These are phyloP conservation scores for Dichotomopilus funicola DNA, from an alignment of 2,329 filamentous ascomycete genomes.

Conservation along the genomic window DNA sequence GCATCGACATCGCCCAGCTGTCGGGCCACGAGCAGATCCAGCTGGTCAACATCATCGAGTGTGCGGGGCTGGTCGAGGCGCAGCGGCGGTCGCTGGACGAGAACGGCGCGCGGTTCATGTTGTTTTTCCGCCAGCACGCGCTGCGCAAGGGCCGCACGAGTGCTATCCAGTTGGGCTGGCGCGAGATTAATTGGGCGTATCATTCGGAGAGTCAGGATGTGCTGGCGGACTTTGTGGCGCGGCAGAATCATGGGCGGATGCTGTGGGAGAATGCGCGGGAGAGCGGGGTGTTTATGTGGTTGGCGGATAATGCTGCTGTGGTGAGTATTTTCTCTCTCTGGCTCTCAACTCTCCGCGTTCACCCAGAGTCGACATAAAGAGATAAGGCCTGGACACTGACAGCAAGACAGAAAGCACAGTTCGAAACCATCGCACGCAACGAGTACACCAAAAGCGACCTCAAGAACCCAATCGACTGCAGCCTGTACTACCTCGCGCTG, in stretches of 20 bases:
- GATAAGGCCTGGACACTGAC: background rate
- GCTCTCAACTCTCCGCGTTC: background rate
- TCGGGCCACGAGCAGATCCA: conserved; percentile 83
- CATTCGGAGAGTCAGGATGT: conserved; percentile 86
- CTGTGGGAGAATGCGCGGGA: conserved; percentile 80
- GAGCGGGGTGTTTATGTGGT: conserved; percentile 92
- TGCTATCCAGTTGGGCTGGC: conserved; percentile 62
- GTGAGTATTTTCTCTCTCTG: conserved; percentile 42
- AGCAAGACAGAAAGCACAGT: conserved; percentile 57
- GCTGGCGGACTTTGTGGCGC: conserved; percentile 71
- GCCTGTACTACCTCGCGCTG: conserved; percentile 83
- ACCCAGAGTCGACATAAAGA: background rate
- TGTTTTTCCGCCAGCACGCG: conserved; percentile 79
- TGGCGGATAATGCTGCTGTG: conserved; percentile 68
- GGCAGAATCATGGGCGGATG: conserved; percentile 72
- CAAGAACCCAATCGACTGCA: conserved; percentile 87
- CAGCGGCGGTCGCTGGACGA: conserved; percentile 85
- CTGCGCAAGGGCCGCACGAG: conserved; percentile 60
- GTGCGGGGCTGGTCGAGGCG: conserved; percentile 74
- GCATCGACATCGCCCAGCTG: conserved; percentile 68
- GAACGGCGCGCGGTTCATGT: conserved; percentile 78
- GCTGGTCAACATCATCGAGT: conserved; percentile 77
- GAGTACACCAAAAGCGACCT: conserved; percentile 85
- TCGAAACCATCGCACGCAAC: conserved; percentile 85
- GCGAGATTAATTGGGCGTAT: conserved; percentile 81